Percentiles rank a stretch among this genome's conserved stretches.
Evolutionary conservation across 495 filamentous ascomycete genomes (phyloP).

Genomic region (Aspergillus kassunensis): DNA sequence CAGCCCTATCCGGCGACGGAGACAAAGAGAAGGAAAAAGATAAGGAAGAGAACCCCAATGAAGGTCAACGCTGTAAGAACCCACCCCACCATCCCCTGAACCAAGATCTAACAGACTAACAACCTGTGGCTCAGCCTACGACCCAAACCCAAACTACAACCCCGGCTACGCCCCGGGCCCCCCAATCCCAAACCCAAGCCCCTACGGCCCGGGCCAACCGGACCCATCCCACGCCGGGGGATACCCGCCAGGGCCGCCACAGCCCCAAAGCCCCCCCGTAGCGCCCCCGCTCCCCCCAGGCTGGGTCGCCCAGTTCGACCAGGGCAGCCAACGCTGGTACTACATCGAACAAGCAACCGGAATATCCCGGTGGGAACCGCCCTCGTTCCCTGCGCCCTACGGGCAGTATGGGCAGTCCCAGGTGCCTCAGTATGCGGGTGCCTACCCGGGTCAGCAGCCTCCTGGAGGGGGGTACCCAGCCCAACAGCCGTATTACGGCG

Average conservation of each 20-base stretch:
- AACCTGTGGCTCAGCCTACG: neutral
- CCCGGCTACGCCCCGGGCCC: too few species aligned
- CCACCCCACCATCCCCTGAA: neutral
- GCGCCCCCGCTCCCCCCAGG: neutral
- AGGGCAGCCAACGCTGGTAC: slow-evolving; percentile 1
- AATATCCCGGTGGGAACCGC: slow-evolving; percentile 2
- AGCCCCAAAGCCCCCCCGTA: neutral
- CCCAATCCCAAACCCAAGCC: too few species aligned
- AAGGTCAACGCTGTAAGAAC: neutral
- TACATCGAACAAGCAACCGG: slow-evolving; percentile 4
- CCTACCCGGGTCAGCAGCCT: neutral
- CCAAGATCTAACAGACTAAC: neutral
- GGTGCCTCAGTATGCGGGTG: neutral
- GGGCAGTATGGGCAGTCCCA: neutral
- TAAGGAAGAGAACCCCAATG: neutral
- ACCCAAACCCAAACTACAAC: too few species aligned
- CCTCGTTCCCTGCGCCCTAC: neutral
- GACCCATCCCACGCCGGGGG: too few species aligned
- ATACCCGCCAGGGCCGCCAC: too few species aligned
- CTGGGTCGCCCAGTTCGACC: slow-evolving; percentile 6
- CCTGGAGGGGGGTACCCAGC: too few species aligned
- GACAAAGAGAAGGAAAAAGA: neutral
- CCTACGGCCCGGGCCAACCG: too few species aligned
- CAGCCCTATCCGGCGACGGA: neutral
- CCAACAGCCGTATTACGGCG: neutral